A percentile compares a stretch with the other conserved stretches of the same genome.
These are phyloP conservation scores for Esteya vermicola DNA, from an alignment of 2,329 filamentous ascomycete species.

Conservation along the genomic window DNA sequence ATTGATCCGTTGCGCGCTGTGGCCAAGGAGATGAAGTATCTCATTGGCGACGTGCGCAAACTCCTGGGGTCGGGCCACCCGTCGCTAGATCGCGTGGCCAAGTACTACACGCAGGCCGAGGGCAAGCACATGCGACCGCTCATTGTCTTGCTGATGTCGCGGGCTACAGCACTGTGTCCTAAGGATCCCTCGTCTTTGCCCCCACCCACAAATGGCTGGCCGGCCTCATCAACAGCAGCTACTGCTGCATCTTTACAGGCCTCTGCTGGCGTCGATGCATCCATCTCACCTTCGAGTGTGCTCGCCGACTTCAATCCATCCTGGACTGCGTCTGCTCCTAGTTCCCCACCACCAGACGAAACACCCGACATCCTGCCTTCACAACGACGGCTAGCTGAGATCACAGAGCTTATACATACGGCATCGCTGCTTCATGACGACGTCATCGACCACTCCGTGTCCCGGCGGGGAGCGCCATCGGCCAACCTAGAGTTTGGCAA, in stretches of 20 bases:
- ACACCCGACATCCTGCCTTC: conserved; percentile 68
- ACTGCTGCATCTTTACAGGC: conserved; percentile 26
- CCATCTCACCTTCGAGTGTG: conserved; percentile 39
- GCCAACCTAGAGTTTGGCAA: conserved; percentile 95
- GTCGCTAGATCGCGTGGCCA: conserved; percentile 83
- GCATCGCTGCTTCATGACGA: conserved; percentile 95
- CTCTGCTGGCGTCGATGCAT: conserved; percentile 32
- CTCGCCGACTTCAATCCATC: conserved; percentile 76
- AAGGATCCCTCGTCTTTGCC: conserved; percentile 26
- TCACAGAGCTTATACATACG: conserved; percentile 94
- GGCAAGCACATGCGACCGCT: conserved; percentile 93
- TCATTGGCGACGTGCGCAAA: conserved; percentile 86
- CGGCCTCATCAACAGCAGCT: neutral
- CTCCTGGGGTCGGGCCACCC: conserved; percentile 91
- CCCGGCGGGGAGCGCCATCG: conserved; percentile 69
- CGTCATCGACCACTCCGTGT: conserved; percentile 85
- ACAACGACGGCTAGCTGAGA: conserved; percentile 84
- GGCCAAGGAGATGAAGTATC: conserved; percentile 90
- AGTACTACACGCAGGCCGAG: conserved; percentile 95
- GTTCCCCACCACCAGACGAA: conserved; percentile 24
- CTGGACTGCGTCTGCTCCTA: conserved; percentile 8
- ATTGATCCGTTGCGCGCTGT: conserved; percentile 83
- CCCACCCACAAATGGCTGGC: neutral
- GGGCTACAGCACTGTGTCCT: conserved; percentile 72
- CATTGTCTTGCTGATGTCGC: conserved; percentile 90